Percentiles rank a stretch among this genome's conserved stretches.
phyloP scores from a whole-genome alignment of 257 asterid species.

The Fraxinus quadrangulata region DNA sequence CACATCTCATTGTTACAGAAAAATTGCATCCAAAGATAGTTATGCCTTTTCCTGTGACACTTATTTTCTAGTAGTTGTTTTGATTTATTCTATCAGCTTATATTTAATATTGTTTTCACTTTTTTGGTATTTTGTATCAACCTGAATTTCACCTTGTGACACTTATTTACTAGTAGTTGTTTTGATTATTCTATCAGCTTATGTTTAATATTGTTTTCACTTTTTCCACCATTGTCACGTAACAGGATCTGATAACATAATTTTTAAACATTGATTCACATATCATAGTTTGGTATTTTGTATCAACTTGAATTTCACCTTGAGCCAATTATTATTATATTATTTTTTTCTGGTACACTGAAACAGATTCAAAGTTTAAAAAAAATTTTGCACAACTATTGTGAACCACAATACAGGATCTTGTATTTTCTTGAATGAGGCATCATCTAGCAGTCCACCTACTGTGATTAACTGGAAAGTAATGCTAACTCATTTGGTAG shows the following conservation, averaged over 20 bases:
- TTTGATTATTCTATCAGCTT: constrained; percentile 10
- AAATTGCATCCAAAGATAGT: not conserved
- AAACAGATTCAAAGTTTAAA: not conserved
- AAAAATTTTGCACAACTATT: not conserved
- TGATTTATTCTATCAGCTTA: constrained; percentile 10
- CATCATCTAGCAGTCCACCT: not conserved
- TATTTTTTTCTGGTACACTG: not conserved
- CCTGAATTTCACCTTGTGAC: not conserved
- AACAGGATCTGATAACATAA: not conserved
- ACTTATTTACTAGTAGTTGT: not conserved
- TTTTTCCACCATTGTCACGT: not conserved
- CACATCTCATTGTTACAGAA: not conserved
- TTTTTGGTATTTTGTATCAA: constrained; percentile 10
- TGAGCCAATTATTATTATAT: constrained; percentile 1
- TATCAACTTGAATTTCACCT: constrained; percentile 8
- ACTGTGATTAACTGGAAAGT: not conserved
- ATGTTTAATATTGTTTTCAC: not conserved
- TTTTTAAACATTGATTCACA: not conserved
- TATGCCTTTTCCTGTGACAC: not conserved
- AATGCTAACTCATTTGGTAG: constrained; percentile 1
- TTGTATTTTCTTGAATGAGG: not conserved
- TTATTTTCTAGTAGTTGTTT: not conserved
- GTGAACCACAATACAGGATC: not conserved
- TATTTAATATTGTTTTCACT: not conserved
- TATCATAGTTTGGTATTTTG: not conserved